These are phyloP conservation scores for Wolfiporia cocos DNA, from an alignment of 1,284 basidiomycete species.

Conservation along the genomic window DNA sequence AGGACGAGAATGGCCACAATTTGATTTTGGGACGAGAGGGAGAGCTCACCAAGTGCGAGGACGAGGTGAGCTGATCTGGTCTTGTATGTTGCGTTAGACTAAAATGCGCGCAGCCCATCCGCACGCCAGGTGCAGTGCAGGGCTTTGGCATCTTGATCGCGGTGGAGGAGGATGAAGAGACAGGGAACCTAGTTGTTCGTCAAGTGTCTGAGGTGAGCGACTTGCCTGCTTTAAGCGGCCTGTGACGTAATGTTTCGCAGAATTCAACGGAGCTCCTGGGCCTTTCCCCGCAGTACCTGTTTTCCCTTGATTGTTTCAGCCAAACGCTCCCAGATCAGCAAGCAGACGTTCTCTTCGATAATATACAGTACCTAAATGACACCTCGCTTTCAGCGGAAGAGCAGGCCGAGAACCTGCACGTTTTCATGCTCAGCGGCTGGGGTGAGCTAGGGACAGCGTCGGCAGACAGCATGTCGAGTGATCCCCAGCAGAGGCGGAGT, in stretches of 20 bases:
- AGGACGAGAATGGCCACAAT: slow-evolving; percentile 70
- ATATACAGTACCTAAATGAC: slow-evolving; percentile 63
- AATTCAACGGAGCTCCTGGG: slow-evolving; percentile 70
- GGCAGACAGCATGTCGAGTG: slow-evolving; percentile 26
- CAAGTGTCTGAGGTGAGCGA: slow-evolving; percentile 75
- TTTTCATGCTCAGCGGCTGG: slow-evolving; percentile 70
- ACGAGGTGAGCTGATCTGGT: slow-evolving; percentile 49
- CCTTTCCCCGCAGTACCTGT: slow-evolving; percentile 72
- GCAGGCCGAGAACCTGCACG: slow-evolving; percentile 53
- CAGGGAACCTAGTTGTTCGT: slow-evolving; percentile 56
- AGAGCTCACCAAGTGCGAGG: slow-evolving; percentile 66
- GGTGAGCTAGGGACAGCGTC: slow-evolving; percentile 54
- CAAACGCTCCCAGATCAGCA: slow-evolving; percentile 68
- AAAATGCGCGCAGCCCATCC: slow-evolving; percentile 55
- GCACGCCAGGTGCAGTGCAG: slow-evolving; percentile 82
- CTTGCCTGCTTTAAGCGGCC: neutral
- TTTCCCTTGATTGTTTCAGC: slow-evolving; percentile 74
- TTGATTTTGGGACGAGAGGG: slow-evolving; percentile 74
- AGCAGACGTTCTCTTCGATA: slow-evolving; percentile 73
- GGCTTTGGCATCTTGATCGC: slow-evolving; percentile 82
- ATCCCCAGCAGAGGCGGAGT: slow-evolving; percentile 35
- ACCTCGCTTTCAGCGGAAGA: slow-evolving; percentile 41
- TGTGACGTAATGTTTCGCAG: slow-evolving; percentile 24
- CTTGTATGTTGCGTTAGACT: neutral
- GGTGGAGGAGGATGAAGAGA: slow-evolving; percentile 60